A percentile compares a stretch with the other conserved stretches of the same genome.
Evolutionary conservation across 73 alveolate genomes (phyloP).

Genomic region (Durusdinium trenchii): DNA sequence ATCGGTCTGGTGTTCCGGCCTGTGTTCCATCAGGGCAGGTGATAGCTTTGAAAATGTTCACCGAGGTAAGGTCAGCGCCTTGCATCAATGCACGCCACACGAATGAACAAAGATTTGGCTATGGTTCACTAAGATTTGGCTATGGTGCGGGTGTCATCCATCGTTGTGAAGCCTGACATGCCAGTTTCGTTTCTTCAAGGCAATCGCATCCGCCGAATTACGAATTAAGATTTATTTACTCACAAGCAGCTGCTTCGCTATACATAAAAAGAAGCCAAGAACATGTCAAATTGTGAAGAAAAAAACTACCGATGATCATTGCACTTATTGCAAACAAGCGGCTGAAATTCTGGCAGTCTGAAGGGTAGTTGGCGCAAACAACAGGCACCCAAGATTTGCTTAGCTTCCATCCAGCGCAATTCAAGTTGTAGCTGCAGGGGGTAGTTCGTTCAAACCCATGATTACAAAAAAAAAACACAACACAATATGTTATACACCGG

Average conservation of each 20-base stretch:
- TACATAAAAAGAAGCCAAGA: too few relatives aligned
- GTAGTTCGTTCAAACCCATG: too few relatives aligned
- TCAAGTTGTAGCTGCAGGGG: constrained; percentile 76
- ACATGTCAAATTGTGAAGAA: too few relatives aligned
- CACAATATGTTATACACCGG: too few relatives aligned
- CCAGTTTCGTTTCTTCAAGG: too few relatives aligned
- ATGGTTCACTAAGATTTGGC: neutral
- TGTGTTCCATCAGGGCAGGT: constrained; percentile 49
- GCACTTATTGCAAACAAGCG: neutral
- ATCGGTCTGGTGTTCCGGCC: too few relatives aligned
- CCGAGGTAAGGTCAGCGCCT: constrained; percentile 34
- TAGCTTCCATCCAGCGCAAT: constrained; percentile 84
- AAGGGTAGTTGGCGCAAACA: constrained; percentile 67
- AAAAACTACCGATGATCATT: neutral
- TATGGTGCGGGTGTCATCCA: constrained; percentile 39
- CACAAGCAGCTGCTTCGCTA: too few relatives aligned
- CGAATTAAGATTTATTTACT: too few relatives aligned
- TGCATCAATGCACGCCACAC: too few relatives aligned
- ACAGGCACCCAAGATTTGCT: constrained; percentile 83
- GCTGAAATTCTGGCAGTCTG: neutral
- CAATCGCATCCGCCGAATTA: too few relatives aligned
- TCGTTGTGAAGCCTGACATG: constrained; percentile 75
- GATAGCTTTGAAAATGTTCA: constrained; percentile 17
- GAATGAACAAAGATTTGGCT: too few relatives aligned
- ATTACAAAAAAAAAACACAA: too few relatives aligned